Evolutionary conservation across 116 monocot species (phyloP).

Genomic region (Trichopus zeylanicus): DNA sequence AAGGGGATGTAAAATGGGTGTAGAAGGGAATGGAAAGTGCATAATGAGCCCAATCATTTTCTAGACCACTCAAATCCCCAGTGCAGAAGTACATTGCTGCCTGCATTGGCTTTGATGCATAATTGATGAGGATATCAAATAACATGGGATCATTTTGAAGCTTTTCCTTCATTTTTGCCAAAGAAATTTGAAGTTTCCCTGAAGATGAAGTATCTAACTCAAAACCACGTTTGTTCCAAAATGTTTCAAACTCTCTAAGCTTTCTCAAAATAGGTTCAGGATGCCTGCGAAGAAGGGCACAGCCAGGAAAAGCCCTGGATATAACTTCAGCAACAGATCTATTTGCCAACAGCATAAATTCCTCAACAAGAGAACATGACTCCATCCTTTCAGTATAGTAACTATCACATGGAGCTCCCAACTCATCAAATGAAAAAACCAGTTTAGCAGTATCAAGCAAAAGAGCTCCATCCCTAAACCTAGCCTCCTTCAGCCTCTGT

Average conservation of each 20-base stretch:
- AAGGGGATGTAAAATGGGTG: constrained; percentile 91
- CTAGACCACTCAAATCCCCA: constrained; percentile 53
- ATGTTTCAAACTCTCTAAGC: constrained; percentile 77
- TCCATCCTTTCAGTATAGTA: constrained; percentile 40
- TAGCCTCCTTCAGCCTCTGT: constrained; percentile 47
- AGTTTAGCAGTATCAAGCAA: constrained; percentile 55
- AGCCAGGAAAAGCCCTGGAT: constrained; percentile 64
- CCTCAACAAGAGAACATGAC: constrained; percentile 70
- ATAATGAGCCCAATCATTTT: constrained; percentile 88
- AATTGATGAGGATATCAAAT: constrained; percentile 64
- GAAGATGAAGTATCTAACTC: constrained; percentile 76
- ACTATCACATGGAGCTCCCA: constrained; percentile 59
- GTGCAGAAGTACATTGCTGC: constrained; percentile 73
- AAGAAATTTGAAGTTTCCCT: constrained; percentile 60
- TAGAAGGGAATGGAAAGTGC: constrained; percentile 66
- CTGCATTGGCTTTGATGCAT: constrained; percentile 91
- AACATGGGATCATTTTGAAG: constrained; percentile 70
- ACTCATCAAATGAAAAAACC: constrained; percentile 66
- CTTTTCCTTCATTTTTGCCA: constrained; percentile 55
- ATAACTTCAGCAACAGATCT: constrained; percentile 74
- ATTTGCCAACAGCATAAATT: constrained; percentile 88
- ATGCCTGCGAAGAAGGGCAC: constrained; percentile 80
- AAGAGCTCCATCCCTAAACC: constrained; percentile 80
- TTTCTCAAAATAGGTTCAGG: constrained; percentile 80
- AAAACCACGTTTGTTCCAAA: constrained; percentile 78